These are phyloP conservation scores for Phaffomyces opuntiae DNA, from an alignment of 805 yeast genomes.

Conservation along the genomic window DNA sequence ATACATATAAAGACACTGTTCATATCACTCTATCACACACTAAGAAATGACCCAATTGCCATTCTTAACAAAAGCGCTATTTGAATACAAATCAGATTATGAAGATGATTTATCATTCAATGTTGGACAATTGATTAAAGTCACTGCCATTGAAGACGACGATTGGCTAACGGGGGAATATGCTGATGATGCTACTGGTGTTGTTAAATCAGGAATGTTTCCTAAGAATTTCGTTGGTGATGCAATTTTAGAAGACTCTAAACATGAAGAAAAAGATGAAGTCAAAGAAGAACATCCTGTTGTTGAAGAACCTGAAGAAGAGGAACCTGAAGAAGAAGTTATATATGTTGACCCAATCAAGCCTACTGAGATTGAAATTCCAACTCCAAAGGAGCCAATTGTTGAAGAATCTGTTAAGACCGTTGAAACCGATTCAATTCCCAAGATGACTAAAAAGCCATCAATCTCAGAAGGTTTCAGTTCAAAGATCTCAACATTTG, in stretches of 20 bases:
- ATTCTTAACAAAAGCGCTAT: conserved; percentile 62
- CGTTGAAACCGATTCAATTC: background rate
- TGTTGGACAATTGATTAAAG: conserved; percentile 64
- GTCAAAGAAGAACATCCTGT: no score
- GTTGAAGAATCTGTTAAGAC: conserved; percentile 1
- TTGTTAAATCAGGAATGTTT: conserved; percentile 61
- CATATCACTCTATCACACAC: no score
- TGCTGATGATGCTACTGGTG: conserved; percentile 32
- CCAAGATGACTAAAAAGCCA: background rate
- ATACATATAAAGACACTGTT: no score
- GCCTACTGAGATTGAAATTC: background rate
- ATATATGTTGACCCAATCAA: background rate
- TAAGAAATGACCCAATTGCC: conserved; percentile 32
- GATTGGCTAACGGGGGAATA: conserved; percentile 85
- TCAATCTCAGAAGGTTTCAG: conserved; percentile 4
- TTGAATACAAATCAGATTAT: conserved; percentile 60
- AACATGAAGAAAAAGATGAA: conserved; percentile 1
- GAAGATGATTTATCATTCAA: conserved; percentile 78
- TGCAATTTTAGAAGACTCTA: conserved; percentile 1
- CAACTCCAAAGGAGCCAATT: background rate
- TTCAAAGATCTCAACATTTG: conserved; percentile 10
- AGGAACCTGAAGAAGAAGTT: background rate
- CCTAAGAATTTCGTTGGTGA: conserved; percentile 73
- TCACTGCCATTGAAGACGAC: conserved; percentile 76
- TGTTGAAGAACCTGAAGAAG: background rate